Percentiles rank a stretch among this genome's conserved stretches.
Evolutionary conservation across 306 rosid genomes (phyloP).

Genomic region (Cucurbita moschata): DNA sequence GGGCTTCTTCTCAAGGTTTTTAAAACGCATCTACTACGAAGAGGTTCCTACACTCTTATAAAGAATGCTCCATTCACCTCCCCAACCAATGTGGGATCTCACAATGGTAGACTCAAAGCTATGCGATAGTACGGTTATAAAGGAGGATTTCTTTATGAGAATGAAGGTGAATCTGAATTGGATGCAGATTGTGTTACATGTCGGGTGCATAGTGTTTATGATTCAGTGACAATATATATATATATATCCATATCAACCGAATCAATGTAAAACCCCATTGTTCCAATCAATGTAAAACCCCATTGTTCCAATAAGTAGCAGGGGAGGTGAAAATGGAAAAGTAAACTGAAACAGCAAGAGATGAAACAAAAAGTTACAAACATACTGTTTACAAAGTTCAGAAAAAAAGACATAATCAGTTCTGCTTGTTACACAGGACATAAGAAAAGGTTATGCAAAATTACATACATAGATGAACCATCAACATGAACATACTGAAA

Average conservation of each 20-base stretch:
- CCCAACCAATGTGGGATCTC: too few species aligned
- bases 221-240: not conserved
- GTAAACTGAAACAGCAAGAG: not conserved
- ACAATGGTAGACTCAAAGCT: not conserved
- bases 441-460: not conserved
- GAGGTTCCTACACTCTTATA: too few species aligned
- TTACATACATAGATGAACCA: too few species aligned
- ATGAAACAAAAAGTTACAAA: not conserved
- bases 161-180: not conserved
- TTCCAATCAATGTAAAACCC: not conserved
- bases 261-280: not conserved
- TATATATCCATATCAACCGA: not conserved
- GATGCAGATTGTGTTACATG: not conserved
- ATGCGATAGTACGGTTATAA: not conserved
- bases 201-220: not conserved
- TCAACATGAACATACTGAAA: too few species aligned
- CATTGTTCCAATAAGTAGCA: not conserved
- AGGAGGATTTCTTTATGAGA: not conserved
- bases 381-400: not conserved
- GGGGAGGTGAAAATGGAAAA: not conserved
- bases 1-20: too few species aligned
- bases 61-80: too few species aligned
- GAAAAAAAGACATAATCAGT: not conserved
- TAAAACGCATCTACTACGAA: too few species aligned
- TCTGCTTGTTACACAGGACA: not conserved